Evolutionary conservation across 78 protist genomes (phyloP).

Genomic region (Dictyostelium firmibasis): DNA sequence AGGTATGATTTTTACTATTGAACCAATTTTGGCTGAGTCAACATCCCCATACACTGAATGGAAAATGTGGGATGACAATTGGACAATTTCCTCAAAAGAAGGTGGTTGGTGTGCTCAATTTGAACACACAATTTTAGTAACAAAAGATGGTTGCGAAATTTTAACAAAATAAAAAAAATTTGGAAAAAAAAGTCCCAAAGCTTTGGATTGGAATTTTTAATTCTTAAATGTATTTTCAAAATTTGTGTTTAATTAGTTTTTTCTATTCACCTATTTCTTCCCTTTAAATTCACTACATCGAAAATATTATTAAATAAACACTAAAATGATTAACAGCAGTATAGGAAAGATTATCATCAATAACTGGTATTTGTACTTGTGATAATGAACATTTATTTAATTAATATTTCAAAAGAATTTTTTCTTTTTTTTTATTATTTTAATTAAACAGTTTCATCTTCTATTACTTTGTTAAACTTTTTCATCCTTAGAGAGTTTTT

Average conservation of each 20-base stretch:
- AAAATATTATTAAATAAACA: too few relatives aligned
- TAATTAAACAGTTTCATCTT: neutral
- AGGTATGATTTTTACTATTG: conserved; percentile 97
- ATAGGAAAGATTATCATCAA: too few relatives aligned
- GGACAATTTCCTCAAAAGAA: conserved; percentile 95
- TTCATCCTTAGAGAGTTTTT: neutral
- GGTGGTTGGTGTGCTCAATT: conserved; percentile 97
- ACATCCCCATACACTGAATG: conserved; percentile 50
- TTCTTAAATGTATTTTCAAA: too few relatives aligned
- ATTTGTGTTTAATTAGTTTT: too few relatives aligned
- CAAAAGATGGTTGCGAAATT: conserved; percentile 89
- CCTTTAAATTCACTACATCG: too few relatives aligned
- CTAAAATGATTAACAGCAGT: too few relatives aligned
- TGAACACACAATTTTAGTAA: conserved; percentile 97
- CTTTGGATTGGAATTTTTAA: too few relatives aligned
- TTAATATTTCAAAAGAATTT: neutral
- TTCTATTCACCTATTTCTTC: too few relatives aligned
- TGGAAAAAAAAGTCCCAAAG: too few relatives aligned
- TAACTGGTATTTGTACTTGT: too few relatives aligned
- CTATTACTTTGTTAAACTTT: neutral
- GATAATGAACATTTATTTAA: too few relatives aligned
- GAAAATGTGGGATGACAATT: conserved; percentile 93
- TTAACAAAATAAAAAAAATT: conserved; percentile 83
- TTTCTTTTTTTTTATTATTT: neutral
- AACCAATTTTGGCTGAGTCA: conserved; percentile 46